Conservation (phyloP, 495 filamentous ascomycete genomes). For the Hypoxylon cercidicola region DNA sequence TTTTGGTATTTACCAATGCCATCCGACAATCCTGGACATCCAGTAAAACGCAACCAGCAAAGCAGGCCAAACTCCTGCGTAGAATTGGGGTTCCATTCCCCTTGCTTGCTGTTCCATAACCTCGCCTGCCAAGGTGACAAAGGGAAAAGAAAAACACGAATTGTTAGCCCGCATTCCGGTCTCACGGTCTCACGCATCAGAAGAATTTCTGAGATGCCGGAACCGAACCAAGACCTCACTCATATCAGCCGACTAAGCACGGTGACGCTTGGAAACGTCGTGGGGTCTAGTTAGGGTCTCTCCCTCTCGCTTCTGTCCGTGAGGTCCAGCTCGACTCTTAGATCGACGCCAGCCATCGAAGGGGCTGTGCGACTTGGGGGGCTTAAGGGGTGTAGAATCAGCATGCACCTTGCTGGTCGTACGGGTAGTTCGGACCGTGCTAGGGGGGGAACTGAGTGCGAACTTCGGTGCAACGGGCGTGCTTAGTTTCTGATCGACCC, state of each 20-base stretch:
- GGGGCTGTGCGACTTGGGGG: slow-evolving; percentile 62
- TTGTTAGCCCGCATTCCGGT: background rate
- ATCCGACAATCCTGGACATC: background rate
- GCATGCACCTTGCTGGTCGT: slow-evolving; percentile 47
- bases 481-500: slow-evolving; percentile 43
- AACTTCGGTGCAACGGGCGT: slow-evolving; percentile 64
- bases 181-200: slow-evolving; percentile 2
- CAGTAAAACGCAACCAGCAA: background rate
- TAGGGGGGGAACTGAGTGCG: slow-evolving; percentile 66
- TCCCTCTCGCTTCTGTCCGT: slow-evolving; percentile 58
- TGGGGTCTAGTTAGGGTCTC: slow-evolving; percentile 47
- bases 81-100: slow-evolving; percentile 26
- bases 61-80: background rate
- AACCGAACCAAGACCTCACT: slow-evolving; percentile 10
- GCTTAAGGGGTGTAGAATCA: slow-evolving; percentile 43
- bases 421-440: slow-evolving; percentile 63
- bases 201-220: slow-evolving; percentile 5
- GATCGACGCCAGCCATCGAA: slow-evolving; percentile 73
- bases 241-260: slow-evolving; percentile 43
- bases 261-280: slow-evolving; percentile 49
- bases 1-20: background rate
- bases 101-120: slow-evolving; percentile 13
- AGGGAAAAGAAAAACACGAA: slow-evolving; percentile 5
- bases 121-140: slow-evolving; percentile 20
- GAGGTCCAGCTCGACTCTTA: slow-evolving; percentile 56